Evolutionary conservation across 768 basidiomycete species (phyloP).

Genomic region (Boletus rubescentipes): DNA sequence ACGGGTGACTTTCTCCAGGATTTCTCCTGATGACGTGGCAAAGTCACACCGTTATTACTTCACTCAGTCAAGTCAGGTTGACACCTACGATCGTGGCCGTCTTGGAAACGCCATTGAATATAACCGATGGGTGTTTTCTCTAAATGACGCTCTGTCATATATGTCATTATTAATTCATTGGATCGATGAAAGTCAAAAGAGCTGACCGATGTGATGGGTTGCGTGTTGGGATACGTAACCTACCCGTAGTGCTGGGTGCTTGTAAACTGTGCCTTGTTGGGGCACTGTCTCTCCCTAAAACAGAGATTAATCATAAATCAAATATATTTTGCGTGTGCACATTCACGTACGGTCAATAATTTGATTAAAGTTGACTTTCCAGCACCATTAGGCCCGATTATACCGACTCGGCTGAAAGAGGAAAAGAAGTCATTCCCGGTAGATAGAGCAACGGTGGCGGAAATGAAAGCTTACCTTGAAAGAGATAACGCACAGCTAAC

Average conservation of each 20-base stretch:
- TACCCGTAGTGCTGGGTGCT: conserved; percentile 90
- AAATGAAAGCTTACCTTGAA: conserved; percentile 60
- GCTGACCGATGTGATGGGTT: conserved; percentile 87
- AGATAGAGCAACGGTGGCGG: conserved; percentile 21
- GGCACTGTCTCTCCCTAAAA: conserved; percentile 84
- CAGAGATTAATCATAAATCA: conserved; percentile 11
- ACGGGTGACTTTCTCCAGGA: conserved; percentile 89
- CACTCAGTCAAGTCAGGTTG: conserved; percentile 12
- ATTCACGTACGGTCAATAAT: conserved; percentile 68
- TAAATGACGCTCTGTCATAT: conserved; percentile 72
- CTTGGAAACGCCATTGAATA: conserved; percentile 99
- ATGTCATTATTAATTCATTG: conserved; percentile 22
- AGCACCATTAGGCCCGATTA: conserved; percentile 91
- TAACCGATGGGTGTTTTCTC: conserved; percentile 97
- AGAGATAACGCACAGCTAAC: conserved; percentile 93
- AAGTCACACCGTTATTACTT: conserved; percentile 8
- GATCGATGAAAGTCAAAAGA: conserved; percentile 8
- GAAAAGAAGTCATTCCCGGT: conserved; percentile 22
- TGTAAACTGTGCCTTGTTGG: conserved; percentile 89
- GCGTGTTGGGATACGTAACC: conserved; percentile 98
- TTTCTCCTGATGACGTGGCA: conserved; percentile 57
- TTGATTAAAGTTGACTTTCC: conserved; percentile 97
- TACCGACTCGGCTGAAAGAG: conserved; percentile 75
- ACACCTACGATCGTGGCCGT: conserved; percentile 88
- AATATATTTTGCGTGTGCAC: conserved; percentile 2